Percentiles rank a stretch among this genome's conserved stretches.
Evolutionary conservation across 306 rosid species (phyloP).

Genomic region (Parietaria judaica): DNA sequence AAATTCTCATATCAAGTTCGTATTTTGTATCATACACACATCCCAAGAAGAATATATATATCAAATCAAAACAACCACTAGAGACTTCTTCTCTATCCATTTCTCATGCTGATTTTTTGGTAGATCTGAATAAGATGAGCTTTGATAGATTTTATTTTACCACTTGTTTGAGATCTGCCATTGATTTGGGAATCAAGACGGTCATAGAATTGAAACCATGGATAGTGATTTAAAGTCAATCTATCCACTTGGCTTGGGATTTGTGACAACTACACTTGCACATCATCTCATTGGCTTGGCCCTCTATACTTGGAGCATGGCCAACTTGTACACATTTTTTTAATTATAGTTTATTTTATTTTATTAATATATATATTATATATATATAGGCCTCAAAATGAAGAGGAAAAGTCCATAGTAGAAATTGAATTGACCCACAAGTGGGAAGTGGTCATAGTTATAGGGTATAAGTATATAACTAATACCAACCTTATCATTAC

Average conservation of each 20-base stretch:
- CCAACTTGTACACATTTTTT: background rate
- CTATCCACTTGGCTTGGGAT: constrained; percentile 7
- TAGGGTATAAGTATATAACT: background rate
- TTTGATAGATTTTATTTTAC: too few species aligned
- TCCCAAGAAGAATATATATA: too few species aligned
- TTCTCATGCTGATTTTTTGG: background rate
- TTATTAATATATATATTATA: background rate
- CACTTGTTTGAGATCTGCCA: too few species aligned
- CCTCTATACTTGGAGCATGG: background rate
- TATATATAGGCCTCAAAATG: background rate
- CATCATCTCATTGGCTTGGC: constrained; percentile 2
- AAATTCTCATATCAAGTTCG: too few species aligned
- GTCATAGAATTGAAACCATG: constrained; percentile 6
- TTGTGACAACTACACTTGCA: constrained; percentile 6
- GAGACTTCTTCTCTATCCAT: background rate
- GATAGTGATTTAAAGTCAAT: constrained; percentile 4
- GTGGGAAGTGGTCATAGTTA: constrained; percentile 1
- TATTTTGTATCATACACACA: too few species aligned
- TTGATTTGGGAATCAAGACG: background rate
- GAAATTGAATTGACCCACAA: background rate
- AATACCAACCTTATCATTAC: background rate
- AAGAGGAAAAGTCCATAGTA: background rate
- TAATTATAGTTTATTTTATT: background rate
- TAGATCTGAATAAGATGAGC: too few species aligned
- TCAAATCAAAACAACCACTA: background rate